Evolutionary conservation across 2,329 filamentous ascomycete species (phyloP).

Genomic region (Fusarium euwallaceae): DNA sequence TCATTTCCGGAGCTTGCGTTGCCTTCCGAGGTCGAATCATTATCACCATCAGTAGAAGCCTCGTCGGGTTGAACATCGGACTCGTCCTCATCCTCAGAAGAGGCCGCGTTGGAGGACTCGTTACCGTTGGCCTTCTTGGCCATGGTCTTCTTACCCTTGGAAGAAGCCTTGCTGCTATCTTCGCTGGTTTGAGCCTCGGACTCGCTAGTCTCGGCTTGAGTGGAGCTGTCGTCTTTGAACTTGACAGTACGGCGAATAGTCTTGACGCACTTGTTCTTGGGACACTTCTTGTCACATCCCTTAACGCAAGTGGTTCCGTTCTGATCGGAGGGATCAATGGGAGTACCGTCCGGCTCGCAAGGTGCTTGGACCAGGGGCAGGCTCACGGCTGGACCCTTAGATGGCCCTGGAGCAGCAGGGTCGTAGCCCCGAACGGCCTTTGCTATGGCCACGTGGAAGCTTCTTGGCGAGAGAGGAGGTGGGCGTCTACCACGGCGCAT

Average conservation of each 20-base stretch:
- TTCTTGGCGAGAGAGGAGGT: slow-evolving; percentile 7
- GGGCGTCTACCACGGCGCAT: slow-evolving; percentile 8
- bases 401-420: not conserved
- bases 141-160: slow-evolving; percentile 16
- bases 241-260: not conserved
- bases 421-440: not conserved
- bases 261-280: slow-evolving; percentile 3
- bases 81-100: slow-evolving; percentile 21
- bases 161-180: not conserved
- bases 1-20: not conserved
- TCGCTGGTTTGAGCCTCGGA: not conserved
- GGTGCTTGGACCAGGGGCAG: not conserved
- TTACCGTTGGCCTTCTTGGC: slow-evolving; percentile 1
- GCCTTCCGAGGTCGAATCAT: not conserved
- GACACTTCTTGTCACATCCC: slow-evolving; percentile 4
- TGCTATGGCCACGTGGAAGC: slow-evolving; percentile 10
- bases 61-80: slow-evolving; percentile 8
- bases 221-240: slow-evolving; percentile 10
- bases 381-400: not conserved
- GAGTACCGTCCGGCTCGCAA: not conserved
- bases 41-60: not conserved
- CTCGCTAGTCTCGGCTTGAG: slow-evolving; percentile 3
- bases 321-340: not conserved
- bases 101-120: slow-evolving; percentile 2
- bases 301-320: slow-evolving; percentile 4